phyloP scores from a whole-genome alignment of 371 early-diverging fungal species.

The Chytridium lagenaria region DNA sequence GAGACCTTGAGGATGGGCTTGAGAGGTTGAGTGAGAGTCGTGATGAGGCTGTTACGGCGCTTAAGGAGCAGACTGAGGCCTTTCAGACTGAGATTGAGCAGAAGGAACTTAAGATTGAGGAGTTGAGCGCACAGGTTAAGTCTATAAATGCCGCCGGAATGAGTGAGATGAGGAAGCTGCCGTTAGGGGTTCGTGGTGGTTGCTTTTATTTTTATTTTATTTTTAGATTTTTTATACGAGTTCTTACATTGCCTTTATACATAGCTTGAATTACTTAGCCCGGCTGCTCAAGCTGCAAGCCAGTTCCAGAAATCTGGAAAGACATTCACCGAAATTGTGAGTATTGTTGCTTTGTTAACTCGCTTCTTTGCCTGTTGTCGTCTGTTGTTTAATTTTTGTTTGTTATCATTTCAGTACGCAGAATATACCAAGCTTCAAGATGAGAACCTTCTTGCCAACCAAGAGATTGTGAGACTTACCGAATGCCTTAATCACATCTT shows the following conservation, averaged over 20 bases:
- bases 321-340: slow-evolving; percentile 69
- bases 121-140: slow-evolving; percentile 24
- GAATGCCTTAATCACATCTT: slow-evolving; percentile 65
- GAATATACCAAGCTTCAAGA: slow-evolving; percentile 67
- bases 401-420: slow-evolving; percentile 48
- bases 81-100: slow-evolving; percentile 31
- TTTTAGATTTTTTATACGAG: neutral
- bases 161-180: neutral
- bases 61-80: slow-evolving; percentile 33
- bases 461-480: slow-evolving; percentile 58
- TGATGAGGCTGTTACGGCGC: slow-evolving; percentile 39
- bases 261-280: slow-evolving; percentile 52
- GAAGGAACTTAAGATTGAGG: slow-evolving; percentile 27
- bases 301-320: slow-evolving; percentile 58
- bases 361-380: slow-evolving; percentile 3
- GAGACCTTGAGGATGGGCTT: slow-evolving; percentile 31
- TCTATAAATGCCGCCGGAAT: slow-evolving; percentile 10
- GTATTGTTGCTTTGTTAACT: slow-evolving; percentile 21
- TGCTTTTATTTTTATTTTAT: neutral
- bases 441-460: slow-evolving; percentile 51
- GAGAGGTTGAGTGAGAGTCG: slow-evolving; percentile 47
- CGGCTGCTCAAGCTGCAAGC: slow-evolving; percentile 63
- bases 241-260: neutral
- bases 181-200: neutral
- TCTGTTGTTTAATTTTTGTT: neutral